Conservation (phyloP, 495 filamentous ascomycete species). For the Talaromyces stipitatus region DNA sequence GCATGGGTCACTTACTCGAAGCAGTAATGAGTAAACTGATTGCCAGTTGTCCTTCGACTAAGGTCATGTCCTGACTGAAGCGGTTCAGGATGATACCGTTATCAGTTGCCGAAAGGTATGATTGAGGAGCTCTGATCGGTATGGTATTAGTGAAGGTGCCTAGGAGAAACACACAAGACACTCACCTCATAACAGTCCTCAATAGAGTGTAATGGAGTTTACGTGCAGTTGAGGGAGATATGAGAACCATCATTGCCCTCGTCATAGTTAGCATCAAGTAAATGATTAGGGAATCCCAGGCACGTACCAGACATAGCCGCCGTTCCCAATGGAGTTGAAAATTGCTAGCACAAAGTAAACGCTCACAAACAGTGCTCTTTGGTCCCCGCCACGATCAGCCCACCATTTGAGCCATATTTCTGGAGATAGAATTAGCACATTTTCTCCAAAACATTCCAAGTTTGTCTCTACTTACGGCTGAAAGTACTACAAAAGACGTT, state of each 20-base stretch:
- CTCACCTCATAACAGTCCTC: background rate
- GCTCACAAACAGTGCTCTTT: background rate
- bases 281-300: background rate
- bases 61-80: slow-evolving; percentile 54
- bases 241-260: background rate
- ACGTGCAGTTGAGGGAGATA: slow-evolving; percentile 1
- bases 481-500: slow-evolving; percentile 1
- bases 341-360: background rate
- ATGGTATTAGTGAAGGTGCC: too few species aligned
- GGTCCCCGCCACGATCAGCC: background rate
- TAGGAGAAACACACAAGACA: too few species aligned
- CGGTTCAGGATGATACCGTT: slow-evolving; percentile 40
- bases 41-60: slow-evolving; percentile 50
- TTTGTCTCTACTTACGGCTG: background rate
- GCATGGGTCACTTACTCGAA: background rate
- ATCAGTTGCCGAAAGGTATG: slow-evolving; percentile 38
- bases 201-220: background rate
- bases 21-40: slow-evolving; percentile 12
- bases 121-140: slow-evolving; percentile 35
- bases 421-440: background rate
- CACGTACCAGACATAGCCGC: background rate
- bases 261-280: background rate
- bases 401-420: slow-evolving; percentile 2
- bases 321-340: background rate
- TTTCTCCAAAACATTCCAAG: background rate